Evolutionary conservation across 805 yeast genomes (phyloP).

Genomic region (Sugiyamaella chiloensis): DNA sequence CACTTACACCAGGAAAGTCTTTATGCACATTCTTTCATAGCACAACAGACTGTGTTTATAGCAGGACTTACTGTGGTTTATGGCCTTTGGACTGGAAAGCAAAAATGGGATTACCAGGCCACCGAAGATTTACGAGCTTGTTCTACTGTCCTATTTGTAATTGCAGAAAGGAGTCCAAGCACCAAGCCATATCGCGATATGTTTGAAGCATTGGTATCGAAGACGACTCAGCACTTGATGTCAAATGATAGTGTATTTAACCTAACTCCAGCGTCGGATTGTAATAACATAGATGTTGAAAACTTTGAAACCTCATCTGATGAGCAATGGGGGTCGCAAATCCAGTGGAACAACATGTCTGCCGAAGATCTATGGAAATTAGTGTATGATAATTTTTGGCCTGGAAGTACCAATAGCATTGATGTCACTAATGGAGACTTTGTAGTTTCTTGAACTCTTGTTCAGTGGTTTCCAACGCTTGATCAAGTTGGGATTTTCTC

Average conservation of each 20-base stretch:
- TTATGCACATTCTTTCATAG: constrained; percentile 14
- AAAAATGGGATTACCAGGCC: constrained; percentile 8
- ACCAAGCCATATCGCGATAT: constrained; percentile 12
- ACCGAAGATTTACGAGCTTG: constrained; percentile 14
- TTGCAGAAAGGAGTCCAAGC: constrained; percentile 12
- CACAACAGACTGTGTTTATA: constrained; percentile 14
- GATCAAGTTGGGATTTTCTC: neutral
- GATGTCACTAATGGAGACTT: neutral
- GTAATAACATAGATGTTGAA: neutral
- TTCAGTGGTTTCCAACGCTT: neutral
- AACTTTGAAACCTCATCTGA: neutral
- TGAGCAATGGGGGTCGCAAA: neutral
- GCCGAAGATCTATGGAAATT: constrained; percentile 7
- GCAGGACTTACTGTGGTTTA: constrained; percentile 13
- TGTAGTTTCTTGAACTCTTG: neutral
- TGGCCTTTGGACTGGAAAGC: constrained; percentile 16
- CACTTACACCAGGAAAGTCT: constrained; percentile 12
- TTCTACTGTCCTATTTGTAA: constrained; percentile 16
- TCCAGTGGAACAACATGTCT: constrained; percentile 4
- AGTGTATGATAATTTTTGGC: constrained; percentile 1
- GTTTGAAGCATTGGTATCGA: constrained; percentile 14
- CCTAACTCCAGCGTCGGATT: neutral
- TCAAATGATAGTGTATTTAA: neutral
- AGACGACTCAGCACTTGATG: constrained; percentile 10
- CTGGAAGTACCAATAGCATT: neutral